These are phyloP conservation scores for Lojkania enalia DNA, from an alignment of 2,329 filamentous ascomycete genomes.

Conservation along the genomic window DNA sequence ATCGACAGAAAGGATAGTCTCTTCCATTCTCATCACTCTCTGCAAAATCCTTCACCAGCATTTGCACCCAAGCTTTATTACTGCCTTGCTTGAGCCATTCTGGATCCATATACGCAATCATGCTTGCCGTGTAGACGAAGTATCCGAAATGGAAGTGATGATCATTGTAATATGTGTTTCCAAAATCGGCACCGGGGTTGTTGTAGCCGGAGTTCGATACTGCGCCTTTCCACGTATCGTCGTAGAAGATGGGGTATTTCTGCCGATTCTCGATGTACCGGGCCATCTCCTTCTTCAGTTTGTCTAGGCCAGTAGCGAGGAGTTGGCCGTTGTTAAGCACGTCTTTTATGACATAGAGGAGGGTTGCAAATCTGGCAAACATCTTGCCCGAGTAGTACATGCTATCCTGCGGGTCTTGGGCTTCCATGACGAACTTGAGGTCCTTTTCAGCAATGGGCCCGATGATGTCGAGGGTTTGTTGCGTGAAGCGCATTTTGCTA, in stretches of 20 bases:
- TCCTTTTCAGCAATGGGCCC: conserved; percentile 69
- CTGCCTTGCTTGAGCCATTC: conserved; percentile 64
- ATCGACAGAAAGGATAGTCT: conserved; percentile 76
- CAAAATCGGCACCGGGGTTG: conserved; percentile 77
- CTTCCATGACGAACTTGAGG: conserved; percentile 73
- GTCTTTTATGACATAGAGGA: conserved; percentile 54
- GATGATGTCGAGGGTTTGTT: conserved; percentile 62
- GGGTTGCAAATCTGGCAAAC: conserved; percentile 47
- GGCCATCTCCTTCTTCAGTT: conserved; percentile 52
- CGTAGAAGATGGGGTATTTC: conserved; percentile 58
- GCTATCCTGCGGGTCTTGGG: conserved; percentile 74
- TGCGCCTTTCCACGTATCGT: conserved; percentile 73
- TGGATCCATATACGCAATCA: conserved; percentile 78
- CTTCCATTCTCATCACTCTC: conserved; percentile 71
- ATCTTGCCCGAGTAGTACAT: conserved; percentile 88
- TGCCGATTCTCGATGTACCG: conserved; percentile 52
- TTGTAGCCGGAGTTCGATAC: conserved; percentile 78
- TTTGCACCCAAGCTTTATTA: conserved; percentile 81
- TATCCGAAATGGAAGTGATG: conserved; percentile 75
- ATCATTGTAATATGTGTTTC: conserved; percentile 77
- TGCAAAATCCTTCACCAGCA: conserved; percentile 78
- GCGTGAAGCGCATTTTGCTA: conserved; percentile 41
- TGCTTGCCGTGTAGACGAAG: conserved; percentile 82
- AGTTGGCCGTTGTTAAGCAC: conserved; percentile 59
- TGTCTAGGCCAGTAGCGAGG: conserved; percentile 53